A percentile compares a stretch with the other conserved stretches of the same genome.
Evolutionary conservation across 139 green algal genomes (phyloP).

Genomic region (Tetratostichococcus sp.): DNA sequence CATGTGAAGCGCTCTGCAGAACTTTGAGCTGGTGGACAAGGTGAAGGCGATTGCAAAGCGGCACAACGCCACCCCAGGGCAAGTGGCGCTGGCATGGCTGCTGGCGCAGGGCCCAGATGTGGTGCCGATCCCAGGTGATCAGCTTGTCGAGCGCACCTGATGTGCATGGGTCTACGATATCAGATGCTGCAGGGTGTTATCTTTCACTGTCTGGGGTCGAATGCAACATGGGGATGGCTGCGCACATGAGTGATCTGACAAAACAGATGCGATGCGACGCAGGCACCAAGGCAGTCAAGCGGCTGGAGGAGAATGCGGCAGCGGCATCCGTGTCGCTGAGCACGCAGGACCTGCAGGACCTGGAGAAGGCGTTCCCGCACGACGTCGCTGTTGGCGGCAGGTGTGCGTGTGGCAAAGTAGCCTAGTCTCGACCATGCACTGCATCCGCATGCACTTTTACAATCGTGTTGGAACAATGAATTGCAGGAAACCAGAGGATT

Average conservation of each 20-base stretch:
- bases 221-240: no score
- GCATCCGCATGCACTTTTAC: no score
- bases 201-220: no score
- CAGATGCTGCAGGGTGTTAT: no score
- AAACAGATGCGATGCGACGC: no score
- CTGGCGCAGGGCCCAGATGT: slow-evolving; percentile 59
- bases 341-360: slow-evolving; percentile 32
- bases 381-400: neutral
- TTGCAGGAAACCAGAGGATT: no score
- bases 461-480: no score
- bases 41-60: slow-evolving; percentile 38
- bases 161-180: no score
- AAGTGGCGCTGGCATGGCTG: slow-evolving; percentile 78
- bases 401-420: no score
- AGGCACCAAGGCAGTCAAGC: slow-evolving; percentile 41
- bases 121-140: slow-evolving; percentile 72
- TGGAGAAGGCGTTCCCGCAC: slow-evolving; percentile 27
- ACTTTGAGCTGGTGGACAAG: slow-evolving; percentile 53
- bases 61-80: slow-evolving; percentile 59
- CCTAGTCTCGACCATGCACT: no score
- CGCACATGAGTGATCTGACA: no score
- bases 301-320: slow-evolving; percentile 47
- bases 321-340: slow-evolving; percentile 36
- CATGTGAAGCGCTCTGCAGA: slow-evolving; percentile 25
- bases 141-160: no score